Percentiles rank a stretch among this genome's conserved stretches.
These are phyloP conservation scores for Penicillium paxilli DNA, from an alignment of 495 filamentous ascomycete genomes.

Conservation along the genomic window DNA sequence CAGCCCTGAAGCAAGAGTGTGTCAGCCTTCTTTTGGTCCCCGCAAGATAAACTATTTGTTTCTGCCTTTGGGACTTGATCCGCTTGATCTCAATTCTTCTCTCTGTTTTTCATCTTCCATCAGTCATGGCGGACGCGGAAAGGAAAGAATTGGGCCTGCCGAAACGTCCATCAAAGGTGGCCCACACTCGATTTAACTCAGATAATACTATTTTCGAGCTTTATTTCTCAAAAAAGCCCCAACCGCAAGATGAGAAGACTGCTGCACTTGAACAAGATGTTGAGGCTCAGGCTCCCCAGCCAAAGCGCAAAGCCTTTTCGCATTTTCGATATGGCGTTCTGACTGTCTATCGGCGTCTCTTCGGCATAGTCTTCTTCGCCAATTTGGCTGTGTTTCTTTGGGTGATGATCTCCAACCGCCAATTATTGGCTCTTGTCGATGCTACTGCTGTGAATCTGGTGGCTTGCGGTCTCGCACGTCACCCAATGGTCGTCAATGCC, in stretches of 20 bases:
- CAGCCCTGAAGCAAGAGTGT: not conserved
- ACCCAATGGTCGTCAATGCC: constrained; percentile 67
- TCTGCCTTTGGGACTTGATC: not conserved
- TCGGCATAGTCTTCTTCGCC: constrained; percentile 38
- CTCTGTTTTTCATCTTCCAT: not conserved
- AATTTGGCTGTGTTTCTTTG: constrained; percentile 46
- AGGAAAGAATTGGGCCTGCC: constrained; percentile 15
- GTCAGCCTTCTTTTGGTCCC: constrained; percentile 1
- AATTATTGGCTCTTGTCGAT: constrained; percentile 27
- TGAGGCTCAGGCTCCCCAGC: constrained; percentile 10
- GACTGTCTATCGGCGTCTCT: constrained; percentile 44
- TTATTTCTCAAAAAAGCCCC: constrained; percentile 1
- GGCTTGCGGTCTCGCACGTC: constrained; percentile 54
- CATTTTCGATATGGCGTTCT: constrained; percentile 28
- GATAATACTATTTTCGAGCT: constrained; percentile 2
- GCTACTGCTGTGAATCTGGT: constrained; percentile 44
- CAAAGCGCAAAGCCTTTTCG: constrained; percentile 11
- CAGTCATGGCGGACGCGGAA: constrained; percentile 12
- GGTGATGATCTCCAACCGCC: constrained; percentile 20
- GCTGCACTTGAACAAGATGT: constrained; percentile 4
- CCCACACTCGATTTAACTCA: not conserved
- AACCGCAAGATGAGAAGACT: not conserved
- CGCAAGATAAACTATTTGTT: constrained; percentile 4
- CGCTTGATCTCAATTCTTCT: not conserved
- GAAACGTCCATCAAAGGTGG: constrained; percentile 4